Conservation (phyloP, 148 eudicot genomes). For the Polygonum maritimum region DNA sequence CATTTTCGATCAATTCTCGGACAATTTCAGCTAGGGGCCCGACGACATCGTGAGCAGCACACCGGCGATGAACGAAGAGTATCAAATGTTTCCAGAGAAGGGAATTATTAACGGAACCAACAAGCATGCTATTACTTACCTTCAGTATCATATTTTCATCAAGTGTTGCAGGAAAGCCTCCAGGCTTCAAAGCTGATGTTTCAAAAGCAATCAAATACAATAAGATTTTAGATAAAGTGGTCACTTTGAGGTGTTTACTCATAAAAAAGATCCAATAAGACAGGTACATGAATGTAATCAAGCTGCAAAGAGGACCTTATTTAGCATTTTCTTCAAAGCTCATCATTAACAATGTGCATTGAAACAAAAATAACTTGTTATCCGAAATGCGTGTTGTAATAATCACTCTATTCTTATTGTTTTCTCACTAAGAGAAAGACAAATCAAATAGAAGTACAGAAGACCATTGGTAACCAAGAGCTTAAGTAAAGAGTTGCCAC, state of each 20-base stretch:
- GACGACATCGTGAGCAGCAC: too few relatives aligned
- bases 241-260: background rate
- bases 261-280: background rate
- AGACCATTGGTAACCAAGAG: background rate
- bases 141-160: constrained; percentile 46
- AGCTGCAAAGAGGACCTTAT: background rate
- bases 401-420: background rate
- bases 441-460: background rate
- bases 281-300: background rate
- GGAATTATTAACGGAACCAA: background rate
- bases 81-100: background rate
- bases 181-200: constrained; percentile 44
- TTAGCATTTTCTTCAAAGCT: background rate
- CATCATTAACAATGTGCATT: background rate
- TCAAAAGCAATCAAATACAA: constrained; percentile 19
- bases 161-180: constrained; percentile 27
- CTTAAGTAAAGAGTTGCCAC: background rate
- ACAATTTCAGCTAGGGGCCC: too few relatives aligned
- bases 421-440: background rate
- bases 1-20: too few relatives aligned
- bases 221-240: background rate
- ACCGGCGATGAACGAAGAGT: too few relatives aligned
- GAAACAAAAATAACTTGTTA: background rate
- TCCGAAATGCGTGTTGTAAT: background rate
- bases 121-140: constrained; percentile 26